These are phyloP conservation scores for Apiotrichum laibachii DNA, from an alignment of 1,284 basidiomycete species.

Conservation along the genomic window DNA sequence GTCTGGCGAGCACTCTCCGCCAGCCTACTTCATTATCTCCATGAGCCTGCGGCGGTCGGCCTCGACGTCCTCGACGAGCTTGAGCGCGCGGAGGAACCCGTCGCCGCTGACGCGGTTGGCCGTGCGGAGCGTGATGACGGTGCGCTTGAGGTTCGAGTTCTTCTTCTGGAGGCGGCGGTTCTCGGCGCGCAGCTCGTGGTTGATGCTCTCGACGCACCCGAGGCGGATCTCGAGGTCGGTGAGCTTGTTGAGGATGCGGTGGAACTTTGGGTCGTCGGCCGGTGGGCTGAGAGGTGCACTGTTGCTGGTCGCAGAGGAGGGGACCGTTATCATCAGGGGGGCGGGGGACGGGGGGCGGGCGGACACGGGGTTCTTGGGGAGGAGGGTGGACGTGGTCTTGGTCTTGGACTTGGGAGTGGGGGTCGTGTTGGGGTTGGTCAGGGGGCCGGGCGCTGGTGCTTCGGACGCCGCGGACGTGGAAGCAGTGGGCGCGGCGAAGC, in stretches of 20 bases:
- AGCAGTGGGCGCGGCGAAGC: background rate
- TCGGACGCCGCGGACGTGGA: no score
- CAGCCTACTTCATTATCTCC: background rate
- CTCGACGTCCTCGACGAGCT: constrained; percentile 3
- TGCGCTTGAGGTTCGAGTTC: constrained; percentile 1
- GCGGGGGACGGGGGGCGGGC: no score
- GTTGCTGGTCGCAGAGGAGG: background rate
- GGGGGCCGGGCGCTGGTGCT: background rate
- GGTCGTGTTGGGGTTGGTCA: background rate
- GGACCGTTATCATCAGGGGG: no score
- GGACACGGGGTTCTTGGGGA: no score
- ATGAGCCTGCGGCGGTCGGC: background rate
- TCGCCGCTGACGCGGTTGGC: background rate
- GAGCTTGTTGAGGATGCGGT: constrained; percentile 3
- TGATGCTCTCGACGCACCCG: constrained; percentile 1
- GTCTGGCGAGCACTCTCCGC: no score
- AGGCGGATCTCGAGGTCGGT: constrained; percentile 2
- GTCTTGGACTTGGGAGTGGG: background rate
- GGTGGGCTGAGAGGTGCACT: background rate
- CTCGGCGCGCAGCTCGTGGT: background rate
- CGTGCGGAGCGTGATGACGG: background rate
- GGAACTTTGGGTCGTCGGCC: constrained; percentile 1
- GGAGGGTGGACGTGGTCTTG: no score
- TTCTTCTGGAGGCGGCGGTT: constrained; percentile 1
- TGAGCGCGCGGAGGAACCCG: background rate